A percentile compares a stretch with the other conserved stretches of the same genome.
phyloP scores from a whole-genome alignment of 2,329 filamentous ascomycete species.

The Epichloe gansuensis region DNA sequence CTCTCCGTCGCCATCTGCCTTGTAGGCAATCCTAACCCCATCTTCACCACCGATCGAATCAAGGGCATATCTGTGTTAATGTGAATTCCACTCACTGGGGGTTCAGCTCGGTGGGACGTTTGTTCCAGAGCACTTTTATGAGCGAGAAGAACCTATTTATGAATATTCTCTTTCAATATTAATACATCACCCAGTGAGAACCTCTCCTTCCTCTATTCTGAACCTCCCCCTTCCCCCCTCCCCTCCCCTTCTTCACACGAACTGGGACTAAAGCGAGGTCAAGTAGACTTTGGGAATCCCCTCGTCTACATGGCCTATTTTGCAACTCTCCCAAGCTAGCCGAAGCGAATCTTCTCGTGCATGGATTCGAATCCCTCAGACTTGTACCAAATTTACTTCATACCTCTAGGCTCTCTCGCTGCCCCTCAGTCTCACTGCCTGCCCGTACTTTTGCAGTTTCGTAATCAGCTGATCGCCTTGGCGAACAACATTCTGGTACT shows the following conservation, averaged over 20 bases:
- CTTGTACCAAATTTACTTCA: not conserved
- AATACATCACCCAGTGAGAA: constrained; percentile 6
- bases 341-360: not conserved
- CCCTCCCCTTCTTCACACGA: too few species aligned
- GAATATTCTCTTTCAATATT: not conserved
- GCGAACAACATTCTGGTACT: constrained; percentile 95
- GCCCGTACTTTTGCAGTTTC: constrained; percentile 98
- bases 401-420: constrained; percentile 68
- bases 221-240: too few species aligned
- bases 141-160: not conserved
- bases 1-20: too few species aligned
- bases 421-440: constrained; percentile 84
- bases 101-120: too few species aligned
- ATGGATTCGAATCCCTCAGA: not conserved
- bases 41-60: too few species aligned
- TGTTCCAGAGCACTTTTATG: too few species aligned
- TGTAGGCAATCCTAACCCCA: too few species aligned
- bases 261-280: not conserved
- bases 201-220: not conserved
- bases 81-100: too few species aligned
- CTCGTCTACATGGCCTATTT: not conserved
- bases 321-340: too few species aligned
- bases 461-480: constrained; percentile 97
- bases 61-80: too few species aligned
- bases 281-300: not conserved